phyloP scores from a whole-genome alignment of 768 basidiomycete genomes.

The Leccinum variicolor region DNA sequence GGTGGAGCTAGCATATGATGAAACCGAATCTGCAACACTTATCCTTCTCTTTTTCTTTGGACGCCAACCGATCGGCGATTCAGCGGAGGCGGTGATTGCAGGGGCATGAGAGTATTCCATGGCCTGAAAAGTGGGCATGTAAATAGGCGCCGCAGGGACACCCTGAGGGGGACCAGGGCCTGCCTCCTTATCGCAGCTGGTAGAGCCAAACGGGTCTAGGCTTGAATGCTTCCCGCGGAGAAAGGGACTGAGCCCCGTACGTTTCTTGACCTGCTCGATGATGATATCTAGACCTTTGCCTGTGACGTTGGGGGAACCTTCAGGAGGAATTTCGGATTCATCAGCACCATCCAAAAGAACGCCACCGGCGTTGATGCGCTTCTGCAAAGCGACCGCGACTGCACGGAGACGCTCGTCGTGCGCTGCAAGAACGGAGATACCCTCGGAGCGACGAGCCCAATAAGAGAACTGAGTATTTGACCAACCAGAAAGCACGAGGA shows the following conservation, averaged over 20 bases:
- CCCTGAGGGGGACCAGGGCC: conserved; percentile 27
- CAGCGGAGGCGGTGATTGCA: conserved; percentile 28
- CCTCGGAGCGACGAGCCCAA: conserved; percentile 51
- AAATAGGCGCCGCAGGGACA: conserved; percentile 29
- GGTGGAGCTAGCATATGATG: conserved; percentile 30
- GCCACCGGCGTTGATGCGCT: conserved; percentile 36
- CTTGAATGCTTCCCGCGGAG: conserved; percentile 50
- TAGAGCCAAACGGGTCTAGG: conserved; percentile 46
- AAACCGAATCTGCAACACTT: conserved; percentile 34
- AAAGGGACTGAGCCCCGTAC: conserved; percentile 45
- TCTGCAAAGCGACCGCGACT: conserved; percentile 40
- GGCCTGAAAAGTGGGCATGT: conserved; percentile 40
- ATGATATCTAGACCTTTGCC: conserved; percentile 50
- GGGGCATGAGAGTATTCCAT: conserved; percentile 37
- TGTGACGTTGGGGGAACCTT: conserved; percentile 40
- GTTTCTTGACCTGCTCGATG: conserved; percentile 48
- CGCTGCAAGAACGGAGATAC: conserved; percentile 43
- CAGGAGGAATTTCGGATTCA: conserved; percentile 21
- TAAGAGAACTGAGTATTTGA: conserved; percentile 54
- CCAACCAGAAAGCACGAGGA: conserved; percentile 48
- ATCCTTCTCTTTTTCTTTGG: conserved; percentile 35
- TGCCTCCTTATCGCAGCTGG: conserved; percentile 33
- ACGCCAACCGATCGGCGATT: conserved; percentile 27
- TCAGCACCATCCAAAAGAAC: conserved; percentile 28
- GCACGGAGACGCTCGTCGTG: conserved; percentile 40